These are phyloP conservation scores for Hanseniaspora uvarum DNA, from an alignment of 1,139 yeast species.

Conservation along the genomic window DNA sequence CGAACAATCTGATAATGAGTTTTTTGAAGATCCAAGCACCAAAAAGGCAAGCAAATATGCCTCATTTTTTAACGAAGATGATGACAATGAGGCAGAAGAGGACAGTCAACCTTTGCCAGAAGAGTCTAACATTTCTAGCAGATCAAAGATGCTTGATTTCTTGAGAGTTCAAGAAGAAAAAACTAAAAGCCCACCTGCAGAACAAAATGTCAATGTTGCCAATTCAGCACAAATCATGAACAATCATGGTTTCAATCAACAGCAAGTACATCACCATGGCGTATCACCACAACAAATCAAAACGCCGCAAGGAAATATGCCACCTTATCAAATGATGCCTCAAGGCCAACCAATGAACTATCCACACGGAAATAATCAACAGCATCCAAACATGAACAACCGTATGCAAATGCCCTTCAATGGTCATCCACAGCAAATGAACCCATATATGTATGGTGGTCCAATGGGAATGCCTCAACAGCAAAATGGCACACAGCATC, in stretches of 20 bases:
- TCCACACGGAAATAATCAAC: slow-evolving; percentile 21
- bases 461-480: slow-evolving; percentile 1
- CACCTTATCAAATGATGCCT: slow-evolving; percentile 18
- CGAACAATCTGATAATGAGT: neutral
- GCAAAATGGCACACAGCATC: slow-evolving; percentile 17
- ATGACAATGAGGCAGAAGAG: neutral
- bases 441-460: neutral
- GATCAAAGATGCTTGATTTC: slow-evolving; percentile 10
- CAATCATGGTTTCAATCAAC: slow-evolving; percentile 17
- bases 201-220: neutral
- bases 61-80: slow-evolving; percentile 9
- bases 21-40: neutral
- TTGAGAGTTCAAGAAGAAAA: slow-evolving; percentile 4
- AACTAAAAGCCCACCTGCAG: neutral
- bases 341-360: slow-evolving; percentile 21
- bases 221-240: neutral
- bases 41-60: slow-evolving; percentile 14
- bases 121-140: neutral
- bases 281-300: slow-evolving; percentile 17
- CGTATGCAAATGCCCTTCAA: neutral
- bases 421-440: slow-evolving; percentile 18
- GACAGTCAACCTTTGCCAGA: neutral
- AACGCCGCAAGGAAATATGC: slow-evolving; percentile 17
- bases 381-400: slow-evolving; percentile 18
- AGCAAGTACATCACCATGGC: slow-evolving; percentile 17